Evolutionary conservation across 1,284 basidiomycete genomes (phyloP).

Genomic region (Rhodotorula sp.): DNA sequence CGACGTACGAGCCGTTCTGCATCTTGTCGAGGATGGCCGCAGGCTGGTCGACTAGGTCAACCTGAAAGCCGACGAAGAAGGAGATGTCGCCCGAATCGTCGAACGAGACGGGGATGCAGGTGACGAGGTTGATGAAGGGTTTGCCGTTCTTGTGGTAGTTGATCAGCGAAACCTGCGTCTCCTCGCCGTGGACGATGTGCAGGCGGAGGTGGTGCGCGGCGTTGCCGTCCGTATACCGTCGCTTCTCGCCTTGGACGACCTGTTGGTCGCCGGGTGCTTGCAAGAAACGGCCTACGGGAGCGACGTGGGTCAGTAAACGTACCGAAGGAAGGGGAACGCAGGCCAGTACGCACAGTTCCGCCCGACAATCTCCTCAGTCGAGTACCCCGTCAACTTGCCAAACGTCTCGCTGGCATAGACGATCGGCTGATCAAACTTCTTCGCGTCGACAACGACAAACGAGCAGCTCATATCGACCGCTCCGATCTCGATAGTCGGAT

Average conservation of each 20-base stretch:
- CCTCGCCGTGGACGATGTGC: constrained; percentile 66
- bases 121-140: constrained; percentile 57
- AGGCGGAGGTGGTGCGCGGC: constrained; percentile 63
- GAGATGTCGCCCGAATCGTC: constrained; percentile 60
- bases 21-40: constrained; percentile 74
- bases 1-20: constrained; percentile 41
- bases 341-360: constrained; percentile 20
- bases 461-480: constrained; percentile 88
- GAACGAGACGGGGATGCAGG: constrained; percentile 58
- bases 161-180: constrained; percentile 81
- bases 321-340: constrained; percentile 49
- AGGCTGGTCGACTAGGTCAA: constrained; percentile 80
- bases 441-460: constrained; percentile 81
- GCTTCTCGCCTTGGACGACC: constrained; percentile 56
- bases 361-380: constrained; percentile 52
- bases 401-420: constrained; percentile 84
- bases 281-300: constrained; percentile 62
- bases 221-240: constrained; percentile 65
- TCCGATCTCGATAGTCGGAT: constrained; percentile 74
- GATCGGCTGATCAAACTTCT: constrained; percentile 75
- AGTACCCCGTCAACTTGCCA: constrained; percentile 76
- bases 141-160: constrained; percentile 83
- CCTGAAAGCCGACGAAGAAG: constrained; percentile 82
- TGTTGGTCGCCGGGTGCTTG: constrained; percentile 70
- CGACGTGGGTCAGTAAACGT: constrained; percentile 59